These are phyloP conservation scores for Nemania sp. DNA, from an alignment of 2,329 filamentous ascomycete species.

Conservation along the genomic window DNA sequence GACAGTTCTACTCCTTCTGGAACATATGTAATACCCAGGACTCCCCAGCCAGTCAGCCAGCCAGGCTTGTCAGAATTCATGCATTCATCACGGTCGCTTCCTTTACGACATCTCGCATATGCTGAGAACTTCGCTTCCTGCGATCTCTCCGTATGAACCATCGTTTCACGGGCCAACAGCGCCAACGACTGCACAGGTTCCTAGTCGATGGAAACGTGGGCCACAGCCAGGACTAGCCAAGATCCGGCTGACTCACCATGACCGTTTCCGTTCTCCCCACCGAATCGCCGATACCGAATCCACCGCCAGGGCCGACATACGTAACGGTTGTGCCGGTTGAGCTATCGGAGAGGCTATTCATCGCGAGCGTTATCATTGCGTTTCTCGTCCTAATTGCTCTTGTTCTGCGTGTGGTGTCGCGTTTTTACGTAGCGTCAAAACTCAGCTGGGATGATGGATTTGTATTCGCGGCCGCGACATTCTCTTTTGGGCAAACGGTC, in stretches of 20 bases:
- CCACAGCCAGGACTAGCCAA: constrained; percentile 14
- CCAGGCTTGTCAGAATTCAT: constrained; percentile 1
- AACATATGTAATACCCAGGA: constrained; percentile 23
- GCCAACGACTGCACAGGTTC: constrained; percentile 4
- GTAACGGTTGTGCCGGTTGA: constrained; percentile 19
- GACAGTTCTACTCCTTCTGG: neutral
- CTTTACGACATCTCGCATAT: neutral
- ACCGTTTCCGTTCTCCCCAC: constrained; percentile 15
- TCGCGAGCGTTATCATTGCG: constrained; percentile 19
- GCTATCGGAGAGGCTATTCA: constrained; percentile 24
- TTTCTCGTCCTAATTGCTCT: constrained; percentile 22
- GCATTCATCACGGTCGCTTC: too few species aligned
- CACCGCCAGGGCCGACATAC: constrained; percentile 25
- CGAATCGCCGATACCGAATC: constrained; percentile 14
- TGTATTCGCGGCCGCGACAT: constrained; percentile 20
- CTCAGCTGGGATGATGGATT: constrained; percentile 29
- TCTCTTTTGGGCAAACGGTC: constrained; percentile 20
- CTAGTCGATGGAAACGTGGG: constrained; percentile 18
- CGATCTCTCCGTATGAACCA: neutral
- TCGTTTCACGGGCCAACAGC: neutral
- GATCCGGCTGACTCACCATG: constrained; percentile 13
- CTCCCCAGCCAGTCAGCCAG: constrained; percentile 1
- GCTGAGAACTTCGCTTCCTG: neutral
- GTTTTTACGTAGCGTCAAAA: constrained; percentile 20
- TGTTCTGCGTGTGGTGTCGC: constrained; percentile 23